Base-by-base conservation (phyloP, 2,329 filamentous ascomycete species). In the Calycina herbarum region DNA sequence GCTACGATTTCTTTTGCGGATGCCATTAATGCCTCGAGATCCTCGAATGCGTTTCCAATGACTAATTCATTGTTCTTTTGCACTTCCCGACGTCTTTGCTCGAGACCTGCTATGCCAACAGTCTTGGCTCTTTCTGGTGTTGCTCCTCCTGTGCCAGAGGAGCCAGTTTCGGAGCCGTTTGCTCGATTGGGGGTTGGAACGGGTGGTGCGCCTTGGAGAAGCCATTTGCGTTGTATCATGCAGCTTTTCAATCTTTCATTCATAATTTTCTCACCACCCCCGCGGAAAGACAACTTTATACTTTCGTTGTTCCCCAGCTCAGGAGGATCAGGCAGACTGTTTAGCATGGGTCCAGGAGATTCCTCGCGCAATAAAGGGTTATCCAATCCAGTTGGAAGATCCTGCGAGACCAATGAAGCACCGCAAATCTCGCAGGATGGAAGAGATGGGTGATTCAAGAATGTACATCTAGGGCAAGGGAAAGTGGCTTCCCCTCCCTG, bases 1-100 rank as follows among this genome's bases (percentile, higher is more conserved):
- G 93, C 93, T 61, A 98, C 90, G 59, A 99, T 93, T 76, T 99
- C 93, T 76, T 98, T 97, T 5, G 95, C 95, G 3, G 94, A 97
- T 2, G 94, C 93, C 94, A 98, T 99, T 45, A 99, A 83, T 3
- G 95, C 94, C 76, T 98, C 94, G 0, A 99, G 85, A 74, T 99
- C 95, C 76, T 97, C 94, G 73, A 99, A 99, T 0, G 95, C 94
- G 70, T 87, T 93, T 31, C 94, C 94, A 69, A 99, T 97, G 60
- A 97, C 89, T 10, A 93, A 80, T 77, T 97, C 93, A 72, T 97
- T 98, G 77, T 96, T 97, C 79, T 92, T 94, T 65, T 93, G 90
- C 74, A 93, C 86, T 72, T 94, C 92, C 5, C 94, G 79, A 0
- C 93, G 92, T 68, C 93, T 87, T 73, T 93, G 89, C 77, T 99